phyloP scores from a whole-genome alignment of 2,329 filamentous ascomycete species.

The Chaetothyriales sp. region DNA sequence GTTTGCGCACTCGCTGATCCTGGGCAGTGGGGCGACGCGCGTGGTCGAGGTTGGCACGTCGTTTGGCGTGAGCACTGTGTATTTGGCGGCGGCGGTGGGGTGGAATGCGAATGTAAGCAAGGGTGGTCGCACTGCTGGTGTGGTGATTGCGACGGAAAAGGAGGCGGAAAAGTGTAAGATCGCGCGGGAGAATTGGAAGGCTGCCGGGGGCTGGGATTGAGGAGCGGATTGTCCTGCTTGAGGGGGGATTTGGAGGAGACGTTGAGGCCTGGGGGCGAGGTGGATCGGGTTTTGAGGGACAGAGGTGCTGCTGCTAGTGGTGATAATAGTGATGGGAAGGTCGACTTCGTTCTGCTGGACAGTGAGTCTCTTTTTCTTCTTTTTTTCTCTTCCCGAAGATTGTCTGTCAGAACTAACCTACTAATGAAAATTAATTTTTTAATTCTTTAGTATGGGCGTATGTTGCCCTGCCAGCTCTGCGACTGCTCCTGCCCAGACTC shows the following conservation, averaged over 20 bases:
- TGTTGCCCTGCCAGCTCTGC: constrained; percentile 26
- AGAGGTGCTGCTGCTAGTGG: constrained; percentile 14
- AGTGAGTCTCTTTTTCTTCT: constrained; percentile 15
- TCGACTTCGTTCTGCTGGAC: constrained; percentile 25
- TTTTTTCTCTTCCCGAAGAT: background rate
- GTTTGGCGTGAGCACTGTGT: constrained; percentile 31
- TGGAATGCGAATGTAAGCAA: constrained; percentile 7
- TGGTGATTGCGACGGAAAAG: constrained; percentile 27
- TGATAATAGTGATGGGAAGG: constrained; percentile 6
- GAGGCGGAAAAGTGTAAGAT: constrained; percentile 22
- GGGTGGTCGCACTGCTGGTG: too few relatives aligned
- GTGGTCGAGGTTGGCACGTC: constrained; percentile 29
- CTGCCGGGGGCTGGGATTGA: constrained; percentile 21
- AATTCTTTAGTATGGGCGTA: constrained; percentile 30
- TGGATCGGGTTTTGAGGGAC: constrained; percentile 6
- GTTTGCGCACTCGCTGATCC: constrained; percentile 24
- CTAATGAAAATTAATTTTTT: too few relatives aligned
- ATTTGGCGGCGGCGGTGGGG: constrained; percentile 26
- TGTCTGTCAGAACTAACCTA: background rate
- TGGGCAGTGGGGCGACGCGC: constrained; percentile 21
- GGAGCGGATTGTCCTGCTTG: constrained; percentile 24
- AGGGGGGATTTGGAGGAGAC: constrained; percentile 29
- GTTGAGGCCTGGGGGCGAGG: constrained; percentile 19
- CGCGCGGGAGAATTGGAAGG: constrained; percentile 24
- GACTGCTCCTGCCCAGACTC: constrained; percentile 23